Percentiles rank a stretch among this genome's conserved stretches.
phyloP scores from a whole-genome alignment of 129 eudicot genomes.

The Lonicera japonica region DNA sequence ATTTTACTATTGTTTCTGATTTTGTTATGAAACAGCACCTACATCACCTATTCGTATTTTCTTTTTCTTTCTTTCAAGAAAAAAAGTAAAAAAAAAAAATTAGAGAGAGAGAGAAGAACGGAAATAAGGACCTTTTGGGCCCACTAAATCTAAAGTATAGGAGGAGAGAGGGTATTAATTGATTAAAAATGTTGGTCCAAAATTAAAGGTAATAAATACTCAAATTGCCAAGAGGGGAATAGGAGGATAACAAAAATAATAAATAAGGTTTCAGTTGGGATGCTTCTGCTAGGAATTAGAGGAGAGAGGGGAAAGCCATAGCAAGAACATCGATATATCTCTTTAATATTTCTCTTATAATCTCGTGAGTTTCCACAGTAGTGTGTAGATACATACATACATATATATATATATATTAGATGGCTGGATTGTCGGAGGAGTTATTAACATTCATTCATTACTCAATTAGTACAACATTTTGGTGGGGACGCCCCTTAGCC shows the following conservation, averaged over 20 bases:
- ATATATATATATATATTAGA: too few species aligned
- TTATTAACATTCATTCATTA: neutral
- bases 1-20: too few species aligned
- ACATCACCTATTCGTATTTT: too few species aligned
- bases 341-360: constrained; percentile 24
- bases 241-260: neutral
- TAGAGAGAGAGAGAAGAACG: too few species aligned
- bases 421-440: neutral
- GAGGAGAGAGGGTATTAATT: neutral
- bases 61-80: too few species aligned
- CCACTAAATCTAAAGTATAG: neutral
- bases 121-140: too few species aligned
- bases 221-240: neutral
- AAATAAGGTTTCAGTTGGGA: constrained; percentile 6
- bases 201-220: too few species aligned
- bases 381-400: too few species aligned
- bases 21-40: too few species aligned
- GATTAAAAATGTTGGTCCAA: neutral
- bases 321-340: constrained; percentile 11
- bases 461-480: neutral
- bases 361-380: constrained; percentile 30
- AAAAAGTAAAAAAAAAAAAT: too few species aligned
- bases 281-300: constrained; percentile 2
- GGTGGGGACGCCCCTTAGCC: neutral
- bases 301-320: constrained; percentile 3